Percentiles rank a stretch among this genome's conserved stretches.
These are phyloP conservation scores for Phlebiopsis gigantea DNA, from an alignment of 768 basidiomycete genomes.

Conservation along the genomic window DNA sequence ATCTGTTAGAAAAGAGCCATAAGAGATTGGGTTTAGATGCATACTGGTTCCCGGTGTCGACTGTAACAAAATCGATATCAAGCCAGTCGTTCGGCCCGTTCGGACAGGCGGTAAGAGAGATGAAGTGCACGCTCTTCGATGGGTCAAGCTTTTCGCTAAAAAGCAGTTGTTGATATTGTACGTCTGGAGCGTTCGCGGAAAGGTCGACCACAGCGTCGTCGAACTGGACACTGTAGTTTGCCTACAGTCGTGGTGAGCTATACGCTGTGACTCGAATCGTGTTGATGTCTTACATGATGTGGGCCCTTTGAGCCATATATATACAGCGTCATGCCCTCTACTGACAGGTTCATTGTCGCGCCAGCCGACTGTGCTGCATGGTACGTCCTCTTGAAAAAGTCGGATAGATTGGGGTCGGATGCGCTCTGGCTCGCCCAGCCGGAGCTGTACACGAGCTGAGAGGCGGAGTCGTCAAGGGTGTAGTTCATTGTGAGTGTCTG, in stretches of 20 bases:
- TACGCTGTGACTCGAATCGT: neutral
- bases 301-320: conserved; percentile 27
- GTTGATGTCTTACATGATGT: conserved; percentile 20
- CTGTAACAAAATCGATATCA: conserved; percentile 26
- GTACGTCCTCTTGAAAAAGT: conserved; percentile 24
- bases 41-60: conserved; percentile 6
- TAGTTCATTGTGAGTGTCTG: conserved; percentile 18
- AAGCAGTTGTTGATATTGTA: conserved; percentile 22
- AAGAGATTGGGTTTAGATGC: neutral
- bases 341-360: conserved; percentile 20
- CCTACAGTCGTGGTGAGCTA: conserved; percentile 15
- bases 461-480: conserved; percentile 26
- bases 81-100: conserved; percentile 18
- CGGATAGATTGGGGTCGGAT: conserved; percentile 13
- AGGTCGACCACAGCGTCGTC: conserved; percentile 18
- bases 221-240: conserved; percentile 19
- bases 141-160: conserved; percentile 16
- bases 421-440: conserved; percentile 22
- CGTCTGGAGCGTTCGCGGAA: conserved; percentile 15
- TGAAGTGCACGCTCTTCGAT: conserved; percentile 10
- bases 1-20: neutral
- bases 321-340: conserved; percentile 18
- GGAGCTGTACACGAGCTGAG: conserved; percentile 19
- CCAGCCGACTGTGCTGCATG: conserved; percentile 20
- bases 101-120: conserved; percentile 18